Evolutionary conservation across 116 monocot species (phyloP).

Genomic region (Thalassia testudinum): DNA sequence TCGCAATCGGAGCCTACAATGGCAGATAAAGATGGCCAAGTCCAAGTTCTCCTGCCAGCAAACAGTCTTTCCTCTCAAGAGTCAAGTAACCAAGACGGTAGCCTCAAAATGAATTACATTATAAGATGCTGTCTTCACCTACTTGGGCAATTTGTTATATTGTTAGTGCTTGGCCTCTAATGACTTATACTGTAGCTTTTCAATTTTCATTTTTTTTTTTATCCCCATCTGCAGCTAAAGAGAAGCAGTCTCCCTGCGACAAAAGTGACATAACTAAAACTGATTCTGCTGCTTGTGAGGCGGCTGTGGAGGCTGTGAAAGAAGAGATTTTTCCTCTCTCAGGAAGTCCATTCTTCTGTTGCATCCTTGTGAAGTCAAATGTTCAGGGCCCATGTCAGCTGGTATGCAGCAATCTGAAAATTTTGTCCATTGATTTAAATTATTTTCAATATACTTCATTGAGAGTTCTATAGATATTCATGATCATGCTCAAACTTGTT

Average conservation of each 20-base stretch:
- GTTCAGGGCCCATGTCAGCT: conserved; percentile 13
- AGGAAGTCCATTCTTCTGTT: conserved; percentile 23
- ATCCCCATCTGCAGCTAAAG: neutral
- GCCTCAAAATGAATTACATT: neutral
- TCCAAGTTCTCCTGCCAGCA: neutral
- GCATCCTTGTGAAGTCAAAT: conserved; percentile 9
- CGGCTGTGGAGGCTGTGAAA: neutral
- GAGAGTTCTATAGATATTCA: neutral
- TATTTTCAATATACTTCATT: neutral
- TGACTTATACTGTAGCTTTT: no score
- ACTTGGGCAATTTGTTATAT: neutral
- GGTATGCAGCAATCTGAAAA: conserved; percentile 8
- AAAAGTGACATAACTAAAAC: neutral
- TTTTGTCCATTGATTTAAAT: neutral
- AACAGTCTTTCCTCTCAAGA: neutral
- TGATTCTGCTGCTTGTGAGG: neutral
- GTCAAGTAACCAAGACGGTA: neutral
- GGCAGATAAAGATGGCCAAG: no score
- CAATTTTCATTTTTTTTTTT: neutral
- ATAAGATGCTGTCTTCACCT: neutral
- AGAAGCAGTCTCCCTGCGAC: neutral
- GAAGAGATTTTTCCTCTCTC: conserved; percentile 14
- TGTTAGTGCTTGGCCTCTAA: neutral
- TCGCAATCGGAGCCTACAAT: no score
- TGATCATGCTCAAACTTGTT: neutral